Base-by-base conservation (phyloP, 257 asterid genomes). In the Penstemon newberryi region DNA sequence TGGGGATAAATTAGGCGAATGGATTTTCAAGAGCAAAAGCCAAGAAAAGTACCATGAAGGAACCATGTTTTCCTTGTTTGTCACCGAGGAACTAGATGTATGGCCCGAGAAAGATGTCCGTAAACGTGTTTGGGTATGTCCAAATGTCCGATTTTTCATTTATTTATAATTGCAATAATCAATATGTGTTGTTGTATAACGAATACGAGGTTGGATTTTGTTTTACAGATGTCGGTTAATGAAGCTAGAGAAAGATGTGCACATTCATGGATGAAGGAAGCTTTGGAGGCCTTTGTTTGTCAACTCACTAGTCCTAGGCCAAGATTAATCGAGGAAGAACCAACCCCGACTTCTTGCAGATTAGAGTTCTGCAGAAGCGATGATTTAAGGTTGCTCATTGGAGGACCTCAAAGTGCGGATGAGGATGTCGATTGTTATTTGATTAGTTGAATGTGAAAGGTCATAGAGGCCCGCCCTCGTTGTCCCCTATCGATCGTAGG, bases 81-180 rank as follows among this genome's bases (percentile, higher is more conserved):
- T 93, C 64, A 79, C 86, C 1, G 96, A 93, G 78, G 97, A 80
- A 63, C 67, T 90, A 59, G 97, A 90, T 5, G 84, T 79, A 43
- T 93, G 99, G 99, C 99, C 99, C 0, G 97, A 93, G 87, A 88
- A 83, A 75, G 79, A 75, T 65, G 87, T 84, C 63, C 95, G 99
- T n/a, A 75, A 65, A 61, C 85, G 99, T 38, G 69, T 75, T 69
- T 93, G 99, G 99, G 98, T 93, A 80, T 11, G 92, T 74, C 62
- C 66, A 6, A 40, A 0, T 7, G 11, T 56, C 5, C 6, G 5
- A 37, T 38, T 61, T n/a, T 12, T 15, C 33, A 25, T 25, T 25
- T 25, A 25, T 25, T 25, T 25, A 1, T 25, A 25, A 25, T 2
- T 25, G 33, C 33, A 25, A 2, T 2, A 2, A 25, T 1, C 2